Evolutionary conservation across 768 basidiomycete species (phyloP).

Genomic region (Tulasnella sp.): DNA sequence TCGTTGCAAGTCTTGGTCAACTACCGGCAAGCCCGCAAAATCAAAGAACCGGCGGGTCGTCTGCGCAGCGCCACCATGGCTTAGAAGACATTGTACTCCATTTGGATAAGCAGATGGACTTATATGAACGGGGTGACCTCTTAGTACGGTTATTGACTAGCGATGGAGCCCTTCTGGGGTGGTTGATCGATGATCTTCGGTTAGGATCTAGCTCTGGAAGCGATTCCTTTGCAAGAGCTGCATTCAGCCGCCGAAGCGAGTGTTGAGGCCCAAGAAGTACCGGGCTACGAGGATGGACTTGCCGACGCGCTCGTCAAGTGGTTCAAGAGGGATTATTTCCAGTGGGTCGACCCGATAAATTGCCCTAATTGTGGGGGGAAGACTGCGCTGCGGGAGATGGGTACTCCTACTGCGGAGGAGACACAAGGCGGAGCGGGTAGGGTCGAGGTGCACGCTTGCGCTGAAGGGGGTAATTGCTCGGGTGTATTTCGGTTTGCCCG

Average conservation of each 20-base stretch:
- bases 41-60: not conserved
- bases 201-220: conserved; percentile 19
- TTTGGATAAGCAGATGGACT: conserved; percentile 20
- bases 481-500: conserved; percentile 24
- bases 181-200: not conserved
- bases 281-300: conserved; percentile 24
- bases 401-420: conserved; percentile 22
- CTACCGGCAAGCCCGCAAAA: not conserved
- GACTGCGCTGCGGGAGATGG: conserved; percentile 17
- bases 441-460: conserved; percentile 29
- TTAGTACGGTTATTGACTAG: conserved; percentile 8
- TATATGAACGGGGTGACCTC: conserved; percentile 18
- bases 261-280: conserved; percentile 10
- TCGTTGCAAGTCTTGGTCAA: not conserved
- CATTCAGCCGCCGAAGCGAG: conserved; percentile 18
- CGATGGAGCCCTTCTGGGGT: not conserved
- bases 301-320: conserved; percentile 27
- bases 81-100: conserved; percentile 9
- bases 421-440: conserved; percentile 24
- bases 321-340: conserved; percentile 30
- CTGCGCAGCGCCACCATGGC: not conserved
- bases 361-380: conserved; percentile 24
- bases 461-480: conserved; percentile 17
- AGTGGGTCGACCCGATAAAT: conserved; percentile 31
- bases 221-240: conserved; percentile 20